These are phyloP conservation scores for Collybia mongolica DNA, from an alignment of 768 basidiomycete species.

Conservation along the genomic window DNA sequence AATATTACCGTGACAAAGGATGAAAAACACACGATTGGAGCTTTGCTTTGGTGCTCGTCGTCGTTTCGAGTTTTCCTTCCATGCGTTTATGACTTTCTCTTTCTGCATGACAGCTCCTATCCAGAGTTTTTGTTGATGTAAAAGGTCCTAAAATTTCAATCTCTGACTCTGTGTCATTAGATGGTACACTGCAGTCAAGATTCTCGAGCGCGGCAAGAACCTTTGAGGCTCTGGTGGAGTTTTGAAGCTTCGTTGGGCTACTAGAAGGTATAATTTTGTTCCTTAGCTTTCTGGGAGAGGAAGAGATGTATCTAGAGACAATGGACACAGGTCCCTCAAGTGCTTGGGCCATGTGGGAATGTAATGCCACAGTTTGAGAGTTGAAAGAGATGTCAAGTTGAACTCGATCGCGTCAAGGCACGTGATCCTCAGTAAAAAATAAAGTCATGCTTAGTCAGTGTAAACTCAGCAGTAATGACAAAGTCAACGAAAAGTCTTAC, in stretches of 20 bases:
- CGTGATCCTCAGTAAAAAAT: background rate
- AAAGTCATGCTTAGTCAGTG: no score
- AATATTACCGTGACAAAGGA: background rate
- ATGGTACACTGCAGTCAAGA: background rate
- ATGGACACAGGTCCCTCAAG: constrained; percentile 7
- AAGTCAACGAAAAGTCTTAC: no score
- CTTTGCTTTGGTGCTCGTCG: background rate
- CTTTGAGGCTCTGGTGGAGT: constrained; percentile 5
- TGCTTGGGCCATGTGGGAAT: constrained; percentile 1
- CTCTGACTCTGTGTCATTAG: constrained; percentile 6
- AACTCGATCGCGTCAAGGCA: constrained; percentile 1
- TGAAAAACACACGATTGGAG: background rate
- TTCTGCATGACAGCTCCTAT: background rate
- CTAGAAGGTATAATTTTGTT: background rate
- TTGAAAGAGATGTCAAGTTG: background rate
- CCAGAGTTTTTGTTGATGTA: background rate
- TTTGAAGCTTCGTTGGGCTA: constrained; percentile 6
- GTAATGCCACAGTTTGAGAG: background rate
- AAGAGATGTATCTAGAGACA: constrained; percentile 11
- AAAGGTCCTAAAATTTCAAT: constrained; percentile 9
- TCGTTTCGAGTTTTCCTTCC: background rate
- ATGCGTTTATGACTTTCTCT: background rate
- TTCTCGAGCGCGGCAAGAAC: constrained; percentile 6
- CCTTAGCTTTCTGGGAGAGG: constrained; percentile 3
- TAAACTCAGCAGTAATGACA: no score